Evolutionary conservation across 1,139 yeast species (phyloP), one percentile per base, ranked within the genome.

Genomic region (Blastobotrys petasosporus): DNA sequence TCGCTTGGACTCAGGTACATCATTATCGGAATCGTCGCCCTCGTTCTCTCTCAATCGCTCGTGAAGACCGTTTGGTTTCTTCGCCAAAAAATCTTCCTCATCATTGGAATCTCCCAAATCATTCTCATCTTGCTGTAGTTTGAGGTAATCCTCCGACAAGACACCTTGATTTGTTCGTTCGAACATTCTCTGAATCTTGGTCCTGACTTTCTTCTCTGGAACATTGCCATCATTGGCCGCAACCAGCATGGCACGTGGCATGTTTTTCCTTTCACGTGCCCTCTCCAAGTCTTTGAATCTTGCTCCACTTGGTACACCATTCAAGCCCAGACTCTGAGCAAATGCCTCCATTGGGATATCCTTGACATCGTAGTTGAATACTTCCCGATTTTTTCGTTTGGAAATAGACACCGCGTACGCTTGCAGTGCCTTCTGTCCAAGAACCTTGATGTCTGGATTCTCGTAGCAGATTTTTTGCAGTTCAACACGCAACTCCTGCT

Each of bases 151-250:
- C 54, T 88, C 94, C 33, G 96, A 84, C 48, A 94, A 71, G 30
- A 92, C 95, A 41, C 85, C 85, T 69, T 94, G 98, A 65, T 92
- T 94, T 65, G 85, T 76, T 64, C 99, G 78, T 62, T 86, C 95
- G 68, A 94, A 94, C 95, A 92, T 90, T 55, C 94, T 79, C 65
- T 94, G 98, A 61, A 87, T 87, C 63, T 85, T 92, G 9, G 97
- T 92, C 59, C 90, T 77, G 2, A 79, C 82, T 55, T 77, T 77
- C 54, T 74, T 72, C 12, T 56, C 64, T 2, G 64, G 70, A 3
- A 65, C 69, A 40, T 90, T 92, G 51, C 82, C 80, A 9, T 79
- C 87, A 53, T 82, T 76, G 2, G 79, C 66, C 50, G 85, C 68
- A 2, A 74, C 72, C 43, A 76, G 59, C 51, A 92, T 68, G 55